Evolutionary conservation across 2,329 filamentous ascomycete genomes (phyloP), one percentile per base, ranked within the genome.

Genomic region (Epichloe amarillans): DNA sequence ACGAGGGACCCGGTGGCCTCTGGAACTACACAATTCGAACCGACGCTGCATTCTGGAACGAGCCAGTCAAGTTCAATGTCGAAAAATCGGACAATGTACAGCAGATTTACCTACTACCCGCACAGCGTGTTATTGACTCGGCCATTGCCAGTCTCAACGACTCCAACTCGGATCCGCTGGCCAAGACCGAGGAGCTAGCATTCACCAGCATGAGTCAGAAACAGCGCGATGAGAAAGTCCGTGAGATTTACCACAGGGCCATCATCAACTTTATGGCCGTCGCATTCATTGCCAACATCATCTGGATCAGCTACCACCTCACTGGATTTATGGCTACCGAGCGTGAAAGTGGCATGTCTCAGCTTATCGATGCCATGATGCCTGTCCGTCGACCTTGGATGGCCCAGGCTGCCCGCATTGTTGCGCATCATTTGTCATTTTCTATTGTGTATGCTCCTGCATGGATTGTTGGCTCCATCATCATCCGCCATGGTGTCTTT

Each of bases 311-410:
- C 38, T 96, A 95, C 63, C 89, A 96, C 60, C 72, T 95, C 51
- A 87, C 88, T 0, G 90, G 90, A 8, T 82, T 90, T 59, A 83
- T 95, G 63, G 89, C 90, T 7, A 81, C 83, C 2, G 90, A 96
- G 67, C 75, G 90, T 51, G 90, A 96, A 69, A 73, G 82, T 15
- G 90, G 89, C 52, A 93, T 95, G 77, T 87, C 87, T 4, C 86
- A 89, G 55, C 73, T 96, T 30, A 80, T 96, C 42, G 90, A 96
- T 66, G 84, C 88, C 50, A 95, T 95, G 88, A 90, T 93, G 74
- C 84, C 87, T 0, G 86, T 86, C 50, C 75, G 76, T 50, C 75
- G 75, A 46, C 72, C 79, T 42, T 94, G 88, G 87, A 75, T 88
- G 60, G 82, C 85, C 10, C 87, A 91, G 66, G 79, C 81, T 21